These are phyloP conservation scores for Metschnikowia similis DNA, from an alignment of 805 yeast genomes.

Conservation along the genomic window DNA sequence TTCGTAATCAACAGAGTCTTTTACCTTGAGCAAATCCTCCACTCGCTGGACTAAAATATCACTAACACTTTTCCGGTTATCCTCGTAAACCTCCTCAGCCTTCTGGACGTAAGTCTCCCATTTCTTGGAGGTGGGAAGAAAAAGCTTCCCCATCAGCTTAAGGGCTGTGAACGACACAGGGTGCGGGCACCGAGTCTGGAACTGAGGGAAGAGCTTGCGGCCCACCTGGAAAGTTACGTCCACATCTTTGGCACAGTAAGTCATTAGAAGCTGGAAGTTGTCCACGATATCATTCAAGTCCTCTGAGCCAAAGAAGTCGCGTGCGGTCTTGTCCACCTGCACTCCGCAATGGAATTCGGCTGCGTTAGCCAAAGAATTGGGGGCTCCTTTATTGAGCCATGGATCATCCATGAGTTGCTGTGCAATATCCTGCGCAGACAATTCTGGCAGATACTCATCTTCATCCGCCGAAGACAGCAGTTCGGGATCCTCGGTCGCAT, in stretches of 20 bases:
- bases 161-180: conserved; percentile 92
- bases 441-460: conserved; percentile 6
- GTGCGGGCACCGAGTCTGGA: conserved; percentile 71
- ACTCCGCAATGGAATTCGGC: conserved; percentile 74
- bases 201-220: conserved; percentile 64
- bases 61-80: conserved; percentile 54
- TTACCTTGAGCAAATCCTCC: conserved; percentile 45
- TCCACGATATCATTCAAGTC: conserved; percentile 52
- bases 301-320: conserved; percentile 59
- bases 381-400: conserved; percentile 74
- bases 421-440: conserved; percentile 22
- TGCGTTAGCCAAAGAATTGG: conserved; percentile 77
- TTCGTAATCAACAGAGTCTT: conserved; percentile 29
- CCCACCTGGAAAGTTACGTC: conserved; percentile 68
- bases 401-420: conserved; percentile 57
- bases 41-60: conserved; percentile 57
- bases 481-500: conserved; percentile 17
- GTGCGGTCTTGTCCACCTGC: conserved; percentile 56
- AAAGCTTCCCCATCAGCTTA: conserved; percentile 63
- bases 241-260: conserved; percentile 86
- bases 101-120: conserved; percentile 72
- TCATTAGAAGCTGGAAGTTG: conserved; percentile 57
- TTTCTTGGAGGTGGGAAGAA: conserved; percentile 67
- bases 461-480: conserved; percentile 9
- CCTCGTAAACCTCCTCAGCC: conserved; percentile 65